A percentile compares a stretch with the other conserved stretches of the same genome.
These are phyloP conservation scores for Cicer chorassanicum DNA, from an alignment of 306 rosid genomes.

Conservation along the genomic window DNA sequence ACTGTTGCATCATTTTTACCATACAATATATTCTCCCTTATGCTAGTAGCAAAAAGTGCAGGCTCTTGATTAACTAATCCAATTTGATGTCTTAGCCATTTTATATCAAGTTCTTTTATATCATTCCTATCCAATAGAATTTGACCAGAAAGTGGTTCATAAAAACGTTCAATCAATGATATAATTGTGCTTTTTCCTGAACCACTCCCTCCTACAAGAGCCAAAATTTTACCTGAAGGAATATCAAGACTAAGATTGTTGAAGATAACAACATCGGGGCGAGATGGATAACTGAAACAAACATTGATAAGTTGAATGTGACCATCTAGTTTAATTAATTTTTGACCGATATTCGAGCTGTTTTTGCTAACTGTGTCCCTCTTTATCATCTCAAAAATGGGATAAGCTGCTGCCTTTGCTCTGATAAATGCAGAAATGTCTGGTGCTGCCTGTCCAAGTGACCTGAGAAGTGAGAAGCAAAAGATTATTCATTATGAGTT, in stretches of 20 bases:
- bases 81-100: constrained; percentile 83
- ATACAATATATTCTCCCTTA: constrained; percentile 80
- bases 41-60: constrained; percentile 86
- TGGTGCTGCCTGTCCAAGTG: constrained; percentile 90
- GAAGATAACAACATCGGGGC: constrained; percentile 69
- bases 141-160: constrained; percentile 82
- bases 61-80: constrained; percentile 94
- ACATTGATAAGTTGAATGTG: constrained; percentile 69
- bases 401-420: constrained; percentile 89
- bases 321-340: constrained; percentile 65
- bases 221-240: constrained; percentile 78
- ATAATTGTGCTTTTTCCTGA: constrained; percentile 87
- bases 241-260: constrained; percentile 70
- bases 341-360: constrained; percentile 56
- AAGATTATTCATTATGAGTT: background rate
- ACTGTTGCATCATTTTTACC: constrained; percentile 81
- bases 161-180: constrained; percentile 86
- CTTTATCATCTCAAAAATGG: constrained; percentile 88
- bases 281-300: constrained; percentile 83
- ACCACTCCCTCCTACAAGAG: constrained; percentile 95
- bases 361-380: constrained; percentile 60
- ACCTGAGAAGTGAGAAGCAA: constrained; percentile 57
- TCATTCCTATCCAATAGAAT: constrained; percentile 65
- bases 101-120: constrained; percentile 69
- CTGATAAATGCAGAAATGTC: constrained; percentile 78